A percentile compares a stretch with the other conserved stretches of the same genome.
Conservation (phyloP, 2,329 filamentous ascomycete species). For the Cytospora paraplurivora region DNA sequence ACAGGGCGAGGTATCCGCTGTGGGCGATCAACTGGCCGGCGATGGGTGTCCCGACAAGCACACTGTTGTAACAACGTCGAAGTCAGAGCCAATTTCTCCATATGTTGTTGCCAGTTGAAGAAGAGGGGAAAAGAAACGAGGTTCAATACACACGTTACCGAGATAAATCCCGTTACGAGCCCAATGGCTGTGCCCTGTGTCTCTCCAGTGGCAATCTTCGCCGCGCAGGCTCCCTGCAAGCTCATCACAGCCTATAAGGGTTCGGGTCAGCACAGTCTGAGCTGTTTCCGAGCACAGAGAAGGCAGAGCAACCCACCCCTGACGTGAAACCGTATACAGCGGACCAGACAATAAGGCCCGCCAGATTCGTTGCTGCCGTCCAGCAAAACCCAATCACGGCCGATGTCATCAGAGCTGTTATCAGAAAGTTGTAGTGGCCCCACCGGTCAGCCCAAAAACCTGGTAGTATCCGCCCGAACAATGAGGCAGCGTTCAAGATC, state of each 20-base stretch:
- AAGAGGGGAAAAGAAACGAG: not conserved
- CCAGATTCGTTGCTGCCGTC: constrained; percentile 44
- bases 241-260: constrained; percentile 45
- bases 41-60: constrained; percentile 45
- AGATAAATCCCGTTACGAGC: constrained; percentile 43
- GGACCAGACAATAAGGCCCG: constrained; percentile 47
- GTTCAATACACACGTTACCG: constrained; percentile 41
- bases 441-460: constrained; percentile 47
- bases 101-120: not conserved
- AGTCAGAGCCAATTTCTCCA: constrained; percentile 29
- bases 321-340: constrained; percentile 49
- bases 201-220: constrained; percentile 42
- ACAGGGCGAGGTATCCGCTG: constrained; percentile 45
- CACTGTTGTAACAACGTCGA: constrained; percentile 32
- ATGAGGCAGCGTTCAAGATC: constrained; percentile 59
- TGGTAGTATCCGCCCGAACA: constrained; percentile 54
- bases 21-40: constrained; percentile 42
- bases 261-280: not conserved
- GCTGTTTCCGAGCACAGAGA: not conserved
- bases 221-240: constrained; percentile 49
- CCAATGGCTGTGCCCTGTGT: constrained; percentile 48
- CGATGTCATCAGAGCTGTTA: constrained; percentile 40
- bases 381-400: constrained; percentile 48
- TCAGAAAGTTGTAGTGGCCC: constrained; percentile 46
- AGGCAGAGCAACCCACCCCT: constrained; percentile 37